A percentile compares a stretch with the other conserved stretches of the same genome.
Conservation (phyloP, 176 grass and related monocot species). For the Paspalum vaginatum region DNA sequence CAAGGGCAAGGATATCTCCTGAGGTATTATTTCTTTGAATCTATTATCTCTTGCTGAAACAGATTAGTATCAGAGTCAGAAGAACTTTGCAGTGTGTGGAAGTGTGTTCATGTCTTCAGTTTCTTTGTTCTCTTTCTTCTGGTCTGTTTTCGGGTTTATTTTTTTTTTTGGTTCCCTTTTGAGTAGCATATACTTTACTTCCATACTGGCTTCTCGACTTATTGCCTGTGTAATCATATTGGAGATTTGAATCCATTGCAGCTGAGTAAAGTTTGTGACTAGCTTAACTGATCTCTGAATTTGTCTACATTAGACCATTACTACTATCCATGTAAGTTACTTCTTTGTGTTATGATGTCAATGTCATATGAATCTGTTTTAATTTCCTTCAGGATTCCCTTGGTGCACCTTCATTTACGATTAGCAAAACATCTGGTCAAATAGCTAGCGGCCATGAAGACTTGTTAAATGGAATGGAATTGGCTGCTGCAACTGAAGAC, state of each 20-base stretch:
- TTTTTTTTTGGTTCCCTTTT: not conserved
- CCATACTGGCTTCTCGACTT: not conserved
- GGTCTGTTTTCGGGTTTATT: not conserved
- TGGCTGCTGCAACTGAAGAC: slow-evolving; percentile 88
- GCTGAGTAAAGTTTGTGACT: not conserved
- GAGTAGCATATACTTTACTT: not conserved
- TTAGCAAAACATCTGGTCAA: slow-evolving; percentile 76
- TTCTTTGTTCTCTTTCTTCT: slow-evolving; percentile 24
- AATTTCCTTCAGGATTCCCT: slow-evolving; percentile 66
- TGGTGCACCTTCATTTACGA: slow-evolving; percentile 54
- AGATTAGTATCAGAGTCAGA: slow-evolving; percentile 11
- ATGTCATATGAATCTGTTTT: not conserved
- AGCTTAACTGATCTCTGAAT: not conserved
- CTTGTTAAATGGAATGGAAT: slow-evolving; percentile 69
- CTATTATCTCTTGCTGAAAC: slow-evolving; percentile 4
- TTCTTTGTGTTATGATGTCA: not conserved
- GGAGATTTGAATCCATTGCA: slow-evolving; percentile 3
- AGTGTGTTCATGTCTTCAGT: slow-evolving; percentile 6
- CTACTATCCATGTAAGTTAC: not conserved
- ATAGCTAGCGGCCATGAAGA: slow-evolving; percentile 70
- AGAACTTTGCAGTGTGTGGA: slow-evolving; percentile 27
- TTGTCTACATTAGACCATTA: slow-evolving; percentile 3
- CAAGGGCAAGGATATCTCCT: slow-evolving; percentile 51
- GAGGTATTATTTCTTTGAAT: slow-evolving; percentile 52
- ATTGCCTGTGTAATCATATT: not conserved